Conservation (phyloP, 2,329 filamentous ascomycete genomes). For the Cladophialophora carrionii region DNA sequence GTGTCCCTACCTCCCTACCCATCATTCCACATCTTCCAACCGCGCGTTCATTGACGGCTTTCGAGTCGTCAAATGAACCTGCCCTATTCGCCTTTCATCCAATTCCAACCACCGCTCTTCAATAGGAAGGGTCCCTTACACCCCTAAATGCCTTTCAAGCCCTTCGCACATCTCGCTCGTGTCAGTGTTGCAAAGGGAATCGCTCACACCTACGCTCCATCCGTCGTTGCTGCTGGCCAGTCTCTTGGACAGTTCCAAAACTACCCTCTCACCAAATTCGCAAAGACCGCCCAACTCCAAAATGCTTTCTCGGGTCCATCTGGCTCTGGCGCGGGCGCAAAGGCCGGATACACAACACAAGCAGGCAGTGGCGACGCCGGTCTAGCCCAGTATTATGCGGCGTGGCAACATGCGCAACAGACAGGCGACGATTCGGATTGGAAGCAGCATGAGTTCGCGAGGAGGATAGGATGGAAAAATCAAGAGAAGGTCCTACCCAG, state of each 20-base stretch:
- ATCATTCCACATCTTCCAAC: slow-evolving; percentile 30
- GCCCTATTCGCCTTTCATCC: slow-evolving; percentile 66
- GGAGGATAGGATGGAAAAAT: slow-evolving; percentile 85
- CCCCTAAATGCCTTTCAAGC: slow-evolving; percentile 86
- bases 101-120: slow-evolving; percentile 57
- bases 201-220: slow-evolving; percentile 97
- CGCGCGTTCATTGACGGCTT: slow-evolving; percentile 91
- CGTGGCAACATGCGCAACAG: slow-evolving; percentile 77
- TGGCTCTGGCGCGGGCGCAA: slow-evolving; percentile 56
- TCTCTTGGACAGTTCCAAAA: slow-evolving; percentile 62
- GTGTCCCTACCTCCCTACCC: slow-evolving; percentile 29
- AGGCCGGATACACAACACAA: slow-evolving; percentile 60
- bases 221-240: slow-evolving; percentile 92
- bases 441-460: slow-evolving; percentile 87
- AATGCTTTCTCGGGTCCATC: slow-evolving; percentile 71
- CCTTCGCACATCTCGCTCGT: slow-evolving; percentile 82
- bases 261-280: slow-evolving; percentile 56
- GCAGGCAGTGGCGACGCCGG: slow-evolving; percentile 60
- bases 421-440: slow-evolving; percentile 76
- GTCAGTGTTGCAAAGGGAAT: slow-evolving; percentile 96
- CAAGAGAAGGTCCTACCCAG: slow-evolving; percentile 48
- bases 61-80: slow-evolving; percentile 97
- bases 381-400: slow-evolving; percentile 88
- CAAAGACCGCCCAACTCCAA: slow-evolving; percentile 68
- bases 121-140: slow-evolving; percentile 66